phyloP scores from a whole-genome alignment of 2,329 filamentous ascomycete genomes.

The Dactylellina leptospora region DNA sequence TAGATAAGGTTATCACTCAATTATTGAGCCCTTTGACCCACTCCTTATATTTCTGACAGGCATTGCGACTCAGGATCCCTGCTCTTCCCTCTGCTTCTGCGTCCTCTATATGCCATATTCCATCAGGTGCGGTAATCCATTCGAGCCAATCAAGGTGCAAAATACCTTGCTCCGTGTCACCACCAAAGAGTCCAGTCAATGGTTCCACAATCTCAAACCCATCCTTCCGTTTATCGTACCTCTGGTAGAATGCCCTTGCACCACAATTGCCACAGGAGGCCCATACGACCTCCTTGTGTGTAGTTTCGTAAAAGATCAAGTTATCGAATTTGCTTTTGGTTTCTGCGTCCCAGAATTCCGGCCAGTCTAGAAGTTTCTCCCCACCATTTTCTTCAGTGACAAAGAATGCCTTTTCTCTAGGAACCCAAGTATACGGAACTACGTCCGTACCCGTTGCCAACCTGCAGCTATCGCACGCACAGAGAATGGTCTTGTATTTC shows the following conservation, averaged over 20 bases:
- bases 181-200: slow-evolving; percentile 23
- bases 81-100: slow-evolving; percentile 31
- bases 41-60: slow-evolving; percentile 15
- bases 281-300: slow-evolving; percentile 19
- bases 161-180: slow-evolving; percentile 22
- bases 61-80: slow-evolving; percentile 20
- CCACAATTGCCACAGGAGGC: slow-evolving; percentile 37
- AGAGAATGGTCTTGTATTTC: slow-evolving; percentile 19
- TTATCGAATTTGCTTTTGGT: slow-evolving; percentile 17
- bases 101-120: slow-evolving; percentile 9
- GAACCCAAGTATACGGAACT: slow-evolving; percentile 15
- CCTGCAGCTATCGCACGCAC: slow-evolving; percentile 36
- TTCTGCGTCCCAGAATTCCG: slow-evolving; percentile 22
- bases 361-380: slow-evolving; percentile 23
- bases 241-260: slow-evolving; percentile 25
- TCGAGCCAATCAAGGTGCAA: slow-evolving; percentile 40
- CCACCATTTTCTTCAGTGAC: not conserved
- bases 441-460: slow-evolving; percentile 27
- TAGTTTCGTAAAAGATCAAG: slow-evolving; percentile 29
- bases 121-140: slow-evolving; percentile 5
- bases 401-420: slow-evolving; percentile 20
- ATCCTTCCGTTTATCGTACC: slow-evolving; percentile 11
- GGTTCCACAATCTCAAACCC: slow-evolving; percentile 25
- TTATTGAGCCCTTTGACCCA: slow-evolving; percentile 17
- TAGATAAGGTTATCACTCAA: not conserved